phyloP scores from a whole-genome alignment of 495 filamentous ascomycete species.

The Opeltia flavorubescens region DNA sequence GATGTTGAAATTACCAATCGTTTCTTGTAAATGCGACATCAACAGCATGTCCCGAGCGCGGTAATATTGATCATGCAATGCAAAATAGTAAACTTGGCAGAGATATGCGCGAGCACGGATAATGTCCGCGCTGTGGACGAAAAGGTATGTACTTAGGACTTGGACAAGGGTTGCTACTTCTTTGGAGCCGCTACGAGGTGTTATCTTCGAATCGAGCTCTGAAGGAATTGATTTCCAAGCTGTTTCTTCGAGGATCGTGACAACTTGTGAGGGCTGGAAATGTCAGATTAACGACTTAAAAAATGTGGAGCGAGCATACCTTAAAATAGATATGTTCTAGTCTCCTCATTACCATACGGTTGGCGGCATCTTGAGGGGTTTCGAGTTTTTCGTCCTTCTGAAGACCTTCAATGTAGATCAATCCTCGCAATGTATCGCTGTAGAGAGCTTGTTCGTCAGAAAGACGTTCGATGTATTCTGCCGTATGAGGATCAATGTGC shows the following conservation, averaged over 20 bases:
- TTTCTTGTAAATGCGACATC: conserved; percentile 98
- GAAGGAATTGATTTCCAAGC: conserved; percentile 74
- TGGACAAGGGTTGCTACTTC: conserved; percentile 68
- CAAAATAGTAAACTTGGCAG: conserved; percentile 96
- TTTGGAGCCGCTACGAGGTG: conserved; percentile 45
- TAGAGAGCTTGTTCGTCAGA: conserved; percentile 88
- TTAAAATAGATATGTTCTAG: conserved; percentile 99
- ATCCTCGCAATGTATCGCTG: conserved; percentile 70
- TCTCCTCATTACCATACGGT: conserved; percentile 83
- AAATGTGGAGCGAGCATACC: conserved; percentile 27
- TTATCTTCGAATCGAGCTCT: conserved; percentile 62
- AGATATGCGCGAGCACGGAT: conserved; percentile 94
- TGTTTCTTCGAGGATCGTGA: conserved; percentile 81
- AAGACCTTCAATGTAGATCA: conserved; percentile 77
- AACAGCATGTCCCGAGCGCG: conserved; percentile 96
- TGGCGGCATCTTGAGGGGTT: conserved; percentile 63
- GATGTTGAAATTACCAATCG: conserved; percentile 86
- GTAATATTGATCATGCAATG: conserved; percentile 94
- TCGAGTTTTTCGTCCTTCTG: conserved; percentile 57
- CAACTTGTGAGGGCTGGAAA: conserved; percentile 67
- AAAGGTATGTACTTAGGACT: conserved; percentile 86
- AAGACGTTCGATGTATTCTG: conserved; percentile 92
- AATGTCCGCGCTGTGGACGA: conserved; percentile 84
- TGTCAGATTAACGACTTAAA: conserved; percentile 15
- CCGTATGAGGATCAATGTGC: conserved; percentile 94